These are phyloP conservation scores for Hibiscus trionum DNA, from an alignment of 345 rosid species.

Conservation along the genomic window DNA sequence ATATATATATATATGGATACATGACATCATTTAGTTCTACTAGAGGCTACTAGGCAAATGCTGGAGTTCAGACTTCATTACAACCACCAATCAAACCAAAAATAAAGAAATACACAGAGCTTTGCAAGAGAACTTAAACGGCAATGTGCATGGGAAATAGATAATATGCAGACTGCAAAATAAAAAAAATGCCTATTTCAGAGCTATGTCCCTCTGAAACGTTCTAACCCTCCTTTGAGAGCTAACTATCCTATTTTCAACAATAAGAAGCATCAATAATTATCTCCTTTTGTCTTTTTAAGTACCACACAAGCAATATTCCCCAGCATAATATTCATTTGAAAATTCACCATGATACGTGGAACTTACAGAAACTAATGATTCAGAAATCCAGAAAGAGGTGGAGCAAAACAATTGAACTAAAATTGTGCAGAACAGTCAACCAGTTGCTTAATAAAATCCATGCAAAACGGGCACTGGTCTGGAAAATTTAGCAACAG, in stretches of 20 bases:
- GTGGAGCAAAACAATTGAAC: neutral
- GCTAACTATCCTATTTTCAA: neutral
- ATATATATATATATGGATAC: neutral
- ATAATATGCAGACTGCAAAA: neutral
- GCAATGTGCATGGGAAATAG: neutral
- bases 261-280: neutral
- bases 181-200: neutral
- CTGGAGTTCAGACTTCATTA: neutral
- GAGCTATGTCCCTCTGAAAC: neutral
- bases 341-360: neutral
- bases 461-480: neutral
- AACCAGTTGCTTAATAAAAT: neutral
- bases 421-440: neutral
- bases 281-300: neutral
- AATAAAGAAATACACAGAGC: neutral
- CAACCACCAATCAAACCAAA: conserved; percentile 2
- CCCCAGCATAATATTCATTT: neutral
- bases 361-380: neutral
- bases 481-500: neutral
- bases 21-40: neutral
- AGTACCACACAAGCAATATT: neutral
- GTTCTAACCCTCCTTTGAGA: neutral
- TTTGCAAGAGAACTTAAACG: neutral
- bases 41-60: neutral
- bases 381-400: neutral